A percentile compares a stretch with the other conserved stretches of the same genome.
Evolutionary conservation across 495 filamentous ascomycete species (phyloP).

Genomic region (Aspergillus heteromorphus): DNA sequence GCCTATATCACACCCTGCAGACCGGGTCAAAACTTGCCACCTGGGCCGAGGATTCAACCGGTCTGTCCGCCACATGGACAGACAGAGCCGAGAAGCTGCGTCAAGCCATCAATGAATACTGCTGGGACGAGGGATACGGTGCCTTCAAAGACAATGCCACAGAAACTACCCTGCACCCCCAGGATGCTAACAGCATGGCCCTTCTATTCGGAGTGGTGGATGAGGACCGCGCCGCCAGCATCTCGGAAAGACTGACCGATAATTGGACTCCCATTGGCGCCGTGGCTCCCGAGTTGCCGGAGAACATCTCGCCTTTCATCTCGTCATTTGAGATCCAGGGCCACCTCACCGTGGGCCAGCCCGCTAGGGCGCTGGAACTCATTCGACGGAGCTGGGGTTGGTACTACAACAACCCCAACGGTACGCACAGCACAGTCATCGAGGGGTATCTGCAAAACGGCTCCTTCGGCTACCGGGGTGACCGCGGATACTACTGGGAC

Average conservation of each 20-base stretch:
- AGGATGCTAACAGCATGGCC: slow-evolving; percentile 50
- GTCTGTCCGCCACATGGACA: slow-evolving; percentile 39
- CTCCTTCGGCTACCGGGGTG: slow-evolving; percentile 50
- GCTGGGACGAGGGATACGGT: slow-evolving; percentile 46
- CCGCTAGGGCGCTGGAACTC: slow-evolving; percentile 48
- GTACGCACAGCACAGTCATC: slow-evolving; percentile 56
- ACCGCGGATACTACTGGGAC: slow-evolving; percentile 32
- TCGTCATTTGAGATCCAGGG: slow-evolving; percentile 57
- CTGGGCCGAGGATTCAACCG: slow-evolving; percentile 44
- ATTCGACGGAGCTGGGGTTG: slow-evolving; percentile 56
- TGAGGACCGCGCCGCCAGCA: slow-evolving; percentile 23
- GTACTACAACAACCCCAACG: slow-evolving; percentile 55
- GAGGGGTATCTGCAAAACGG: slow-evolving; percentile 56
- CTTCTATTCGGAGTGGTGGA: slow-evolving; percentile 35
- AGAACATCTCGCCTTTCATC: slow-evolving; percentile 57
- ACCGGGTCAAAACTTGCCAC: slow-evolving; percentile 46
- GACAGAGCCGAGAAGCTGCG: slow-evolving; percentile 32
- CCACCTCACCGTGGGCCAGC: slow-evolving; percentile 44
- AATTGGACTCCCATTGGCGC: slow-evolving; percentile 58
- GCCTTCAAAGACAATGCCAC: slow-evolving; percentile 55
- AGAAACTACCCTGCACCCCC: slow-evolving; percentile 40
- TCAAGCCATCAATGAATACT: slow-evolving; percentile 40
- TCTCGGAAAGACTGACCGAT: slow-evolving; percentile 41
- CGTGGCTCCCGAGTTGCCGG: slow-evolving; percentile 51
- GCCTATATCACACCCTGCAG: slow-evolving; percentile 46